phyloP scores from a whole-genome alignment of 371 early-diverging fungal genomes.

The Rhizopus arrhizus region DNA sequence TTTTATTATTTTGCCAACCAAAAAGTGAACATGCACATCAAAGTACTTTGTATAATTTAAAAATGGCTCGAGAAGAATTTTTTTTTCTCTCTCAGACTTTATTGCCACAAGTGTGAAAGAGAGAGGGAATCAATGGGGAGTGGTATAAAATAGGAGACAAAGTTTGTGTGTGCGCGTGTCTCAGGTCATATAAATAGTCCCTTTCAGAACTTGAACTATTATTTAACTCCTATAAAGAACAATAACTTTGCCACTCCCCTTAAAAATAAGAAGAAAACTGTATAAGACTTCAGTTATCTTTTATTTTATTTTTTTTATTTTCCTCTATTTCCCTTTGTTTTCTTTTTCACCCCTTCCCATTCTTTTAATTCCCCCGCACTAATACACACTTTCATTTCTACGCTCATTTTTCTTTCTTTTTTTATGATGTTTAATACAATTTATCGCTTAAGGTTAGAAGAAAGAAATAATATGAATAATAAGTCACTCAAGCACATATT shows the following conservation, averaged over 20 bases:
- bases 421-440: conserved; percentile 19
- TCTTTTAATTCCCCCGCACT: conserved; percentile 4
- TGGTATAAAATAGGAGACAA: not conserved
- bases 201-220: conserved; percentile 5
- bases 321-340: conserved; percentile 3
- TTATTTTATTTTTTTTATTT: conserved; percentile 4
- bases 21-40: not conserved
- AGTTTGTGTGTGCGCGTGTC: not conserved
- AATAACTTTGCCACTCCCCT: conserved; percentile 12
- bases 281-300: not conserved
- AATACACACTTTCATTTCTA: conserved; percentile 2
- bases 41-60: conserved; percentile 1
- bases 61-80: not conserved
- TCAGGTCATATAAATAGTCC: not conserved
- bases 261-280: not conserved
- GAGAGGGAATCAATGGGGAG: not conserved
- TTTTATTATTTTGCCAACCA: not conserved
- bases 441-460: conserved; percentile 20
- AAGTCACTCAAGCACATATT: not conserved
- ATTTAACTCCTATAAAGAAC: not conserved
- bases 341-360: conserved; percentile 18
- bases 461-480: not conserved
- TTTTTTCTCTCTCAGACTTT: not conserved
- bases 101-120: not conserved
- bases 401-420: not conserved